A percentile compares a stretch with the other conserved stretches of the same genome.
These are phyloP conservation scores for Aurifilum marmelostoma DNA, from an alignment of 2,329 filamentous ascomycete species.

Conservation along the genomic window DNA sequence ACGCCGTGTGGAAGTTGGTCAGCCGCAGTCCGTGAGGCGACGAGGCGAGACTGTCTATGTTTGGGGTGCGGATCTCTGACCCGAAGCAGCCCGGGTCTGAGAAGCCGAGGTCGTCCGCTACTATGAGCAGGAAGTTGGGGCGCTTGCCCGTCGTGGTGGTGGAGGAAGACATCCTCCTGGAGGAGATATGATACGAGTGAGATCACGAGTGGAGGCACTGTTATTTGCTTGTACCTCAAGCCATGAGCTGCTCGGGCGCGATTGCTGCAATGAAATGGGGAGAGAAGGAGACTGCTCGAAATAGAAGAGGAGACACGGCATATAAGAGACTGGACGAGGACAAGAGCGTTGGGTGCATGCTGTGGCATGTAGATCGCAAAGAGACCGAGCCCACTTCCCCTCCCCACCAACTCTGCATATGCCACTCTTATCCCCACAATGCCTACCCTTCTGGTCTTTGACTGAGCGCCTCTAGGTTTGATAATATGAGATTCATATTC, in stretches of 20 bases:
- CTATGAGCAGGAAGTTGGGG: constrained; percentile 52
- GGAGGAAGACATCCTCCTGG: not conserved
- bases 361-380: not conserved
- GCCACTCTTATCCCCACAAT: not conserved
- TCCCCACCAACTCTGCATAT: not conserved
- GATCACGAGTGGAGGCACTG: not conserved
- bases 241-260: not conserved
- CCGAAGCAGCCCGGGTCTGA: constrained; percentile 55
- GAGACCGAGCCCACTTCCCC: not conserved
- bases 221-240: no score
- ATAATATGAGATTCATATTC: no score
- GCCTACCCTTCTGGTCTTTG: not conserved
- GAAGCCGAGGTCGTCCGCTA: constrained; percentile 49
- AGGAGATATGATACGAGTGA: not conserved
- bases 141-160: not conserved
- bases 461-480: not conserved
- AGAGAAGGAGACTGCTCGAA: no score
- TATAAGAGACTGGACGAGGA: not conserved
- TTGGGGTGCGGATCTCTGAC: constrained; percentile 61
- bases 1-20: constrained; percentile 62
- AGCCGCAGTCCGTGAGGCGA: constrained; percentile 53
- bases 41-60: constrained; percentile 55
- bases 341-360: not conserved
- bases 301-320: not conserved
- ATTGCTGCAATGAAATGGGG: not conserved